Evolutionary conservation across 148 eudicot genomes (phyloP).

Genomic region (Fallopia convolvulus): DNA sequence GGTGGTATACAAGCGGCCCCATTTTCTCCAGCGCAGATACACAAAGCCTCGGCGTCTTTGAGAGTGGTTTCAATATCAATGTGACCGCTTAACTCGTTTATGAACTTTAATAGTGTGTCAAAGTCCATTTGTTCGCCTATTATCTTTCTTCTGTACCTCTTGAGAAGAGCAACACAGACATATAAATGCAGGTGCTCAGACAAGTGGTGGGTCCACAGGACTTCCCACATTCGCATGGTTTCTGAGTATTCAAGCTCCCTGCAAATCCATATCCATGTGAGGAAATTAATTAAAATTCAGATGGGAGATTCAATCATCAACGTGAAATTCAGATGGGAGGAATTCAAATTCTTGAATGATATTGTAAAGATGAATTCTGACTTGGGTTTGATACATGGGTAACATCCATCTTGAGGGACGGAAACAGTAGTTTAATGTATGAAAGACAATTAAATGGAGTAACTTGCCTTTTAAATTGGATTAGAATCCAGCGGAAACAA

Average conservation of each 20-base stretch:
- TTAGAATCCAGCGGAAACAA: constrained; percentile 96
- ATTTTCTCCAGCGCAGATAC: constrained; percentile 89
- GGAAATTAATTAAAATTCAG: not conserved
- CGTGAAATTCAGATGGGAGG: not conserved
- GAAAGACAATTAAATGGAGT: not conserved
- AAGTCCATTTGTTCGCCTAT: constrained; percentile 95
- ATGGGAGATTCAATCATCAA: not conserved
- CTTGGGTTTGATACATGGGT: not conserved
- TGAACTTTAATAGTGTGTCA: constrained; percentile 84
- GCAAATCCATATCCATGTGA: constrained; percentile 1
- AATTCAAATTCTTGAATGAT: not conserved
- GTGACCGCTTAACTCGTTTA: constrained; percentile 78
- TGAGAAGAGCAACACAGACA: constrained; percentile 74
- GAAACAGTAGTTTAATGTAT: not conserved
- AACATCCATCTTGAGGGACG: not conserved
- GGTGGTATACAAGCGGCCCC: constrained; percentile 93
- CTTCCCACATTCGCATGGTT: constrained; percentile 84
- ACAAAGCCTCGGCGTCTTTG: constrained; percentile 81
- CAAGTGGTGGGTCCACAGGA: constrained; percentile 73
- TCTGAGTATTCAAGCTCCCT: constrained; percentile 77
- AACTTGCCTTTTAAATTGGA: constrained; percentile 87
- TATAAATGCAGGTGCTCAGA: constrained; percentile 89
- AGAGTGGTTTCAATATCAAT: constrained; percentile 60
- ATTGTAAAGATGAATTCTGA: not conserved
- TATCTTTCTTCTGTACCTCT: constrained; percentile 63